Evolutionary conservation across 2,329 filamentous ascomycete species (phyloP).

Genomic region (Fusarium sp.): DNA sequence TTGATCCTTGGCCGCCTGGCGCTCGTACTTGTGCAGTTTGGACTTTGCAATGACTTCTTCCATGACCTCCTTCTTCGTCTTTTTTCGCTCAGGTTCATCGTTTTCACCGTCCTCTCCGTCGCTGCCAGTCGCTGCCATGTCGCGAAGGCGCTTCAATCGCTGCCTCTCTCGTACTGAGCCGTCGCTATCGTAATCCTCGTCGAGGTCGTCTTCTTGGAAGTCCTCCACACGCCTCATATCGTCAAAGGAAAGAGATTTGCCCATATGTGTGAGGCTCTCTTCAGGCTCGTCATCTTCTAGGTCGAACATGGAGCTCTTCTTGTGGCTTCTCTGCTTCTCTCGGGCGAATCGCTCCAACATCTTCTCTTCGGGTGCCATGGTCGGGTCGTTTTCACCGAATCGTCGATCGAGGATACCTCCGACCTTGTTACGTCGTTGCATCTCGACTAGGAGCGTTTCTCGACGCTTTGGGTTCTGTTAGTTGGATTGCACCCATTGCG

Average conservation of each 20-base stretch:
- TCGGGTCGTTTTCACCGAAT: constrained; percentile 95
- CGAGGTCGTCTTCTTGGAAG: constrained; percentile 82
- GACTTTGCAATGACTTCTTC: constrained; percentile 98
- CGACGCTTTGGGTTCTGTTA: constrained; percentile 66
- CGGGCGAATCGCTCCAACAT: constrained; percentile 90
- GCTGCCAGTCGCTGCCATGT: constrained; percentile 56
- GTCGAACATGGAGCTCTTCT: constrained; percentile 86
- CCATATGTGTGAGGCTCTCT: constrained; percentile 83
- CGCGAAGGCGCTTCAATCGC: constrained; percentile 67
- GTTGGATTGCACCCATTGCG: constrained; percentile 3
- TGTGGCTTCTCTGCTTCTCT: constrained; percentile 84
- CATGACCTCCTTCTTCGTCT: constrained; percentile 97
- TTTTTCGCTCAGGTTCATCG: constrained; percentile 83
- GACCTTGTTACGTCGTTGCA: constrained; percentile 89
- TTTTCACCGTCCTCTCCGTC: constrained; percentile 63
- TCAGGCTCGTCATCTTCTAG: constrained; percentile 79
- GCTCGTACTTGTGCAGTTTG: constrained; percentile 93
- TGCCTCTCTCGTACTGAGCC: constrained; percentile 65
- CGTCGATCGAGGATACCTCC: constrained; percentile 93
- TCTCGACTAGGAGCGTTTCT: constrained; percentile 87
- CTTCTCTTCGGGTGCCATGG: constrained; percentile 92
- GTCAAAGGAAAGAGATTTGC: constrained; percentile 77
- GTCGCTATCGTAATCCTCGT: constrained; percentile 69
- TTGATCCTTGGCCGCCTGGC: constrained; percentile 91
- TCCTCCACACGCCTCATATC: constrained; percentile 69